phyloP scores from a whole-genome alignment of 1,284 basidiomycete genomes.

The Leccinum pachyderme region DNA sequence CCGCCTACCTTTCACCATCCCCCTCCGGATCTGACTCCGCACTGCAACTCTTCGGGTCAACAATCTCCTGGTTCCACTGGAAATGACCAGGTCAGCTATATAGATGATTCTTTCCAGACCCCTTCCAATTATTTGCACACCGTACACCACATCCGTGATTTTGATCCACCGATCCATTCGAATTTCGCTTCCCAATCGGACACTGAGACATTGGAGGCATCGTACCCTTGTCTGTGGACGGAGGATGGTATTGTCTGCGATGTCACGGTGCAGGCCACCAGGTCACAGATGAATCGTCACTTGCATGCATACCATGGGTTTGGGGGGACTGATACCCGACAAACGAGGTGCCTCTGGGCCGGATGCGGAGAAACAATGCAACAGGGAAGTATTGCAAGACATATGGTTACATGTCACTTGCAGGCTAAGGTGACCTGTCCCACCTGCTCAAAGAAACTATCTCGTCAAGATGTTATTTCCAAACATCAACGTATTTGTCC shows the following conservation, averaged over 20 bases:
- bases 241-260: conserved; percentile 14
- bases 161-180: background rate
- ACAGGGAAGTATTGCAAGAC: conserved; percentile 32
- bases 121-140: background rate
- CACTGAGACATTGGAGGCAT: conserved; percentile 2
- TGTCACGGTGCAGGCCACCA: conserved; percentile 23
- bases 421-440: conserved; percentile 31
- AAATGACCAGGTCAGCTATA: background rate
- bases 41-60: conserved; percentile 1
- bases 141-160: background rate
- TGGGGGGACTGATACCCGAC: conserved; percentile 23
- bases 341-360: conserved; percentile 20
- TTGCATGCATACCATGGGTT: conserved; percentile 25
- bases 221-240: conserved; percentile 24
- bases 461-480: conserved; percentile 28
- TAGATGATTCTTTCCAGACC: conserved; percentile 2
- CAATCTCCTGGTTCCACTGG: conserved; percentile 4
- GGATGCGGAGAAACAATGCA: conserved; percentile 26
- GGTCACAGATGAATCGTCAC: conserved; percentile 28
- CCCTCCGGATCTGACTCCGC: background rate
- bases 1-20: background rate
- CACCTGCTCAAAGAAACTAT: conserved; percentile 29
- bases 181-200: conserved; percentile 1
- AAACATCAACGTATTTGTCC: conserved; percentile 30
- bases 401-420: conserved; percentile 29